phyloP scores from a whole-genome alignment of 306 rosid species.

The Nissolia schottii region DNA sequence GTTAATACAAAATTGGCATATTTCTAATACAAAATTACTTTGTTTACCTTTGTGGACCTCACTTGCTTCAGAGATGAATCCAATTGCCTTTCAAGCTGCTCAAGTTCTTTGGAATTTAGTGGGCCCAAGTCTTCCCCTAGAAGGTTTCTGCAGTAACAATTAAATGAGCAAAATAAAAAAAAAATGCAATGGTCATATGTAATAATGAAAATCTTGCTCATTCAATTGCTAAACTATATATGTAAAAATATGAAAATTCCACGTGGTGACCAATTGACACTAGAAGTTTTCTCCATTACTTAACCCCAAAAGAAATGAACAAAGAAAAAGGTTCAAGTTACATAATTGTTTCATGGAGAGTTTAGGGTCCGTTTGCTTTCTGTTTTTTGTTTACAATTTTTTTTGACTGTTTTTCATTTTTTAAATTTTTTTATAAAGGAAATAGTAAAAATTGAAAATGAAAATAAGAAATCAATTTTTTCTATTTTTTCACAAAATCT shows the following conservation, averaged over 20 bases:
- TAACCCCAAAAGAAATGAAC: not conserved
- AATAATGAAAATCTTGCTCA: not conserved
- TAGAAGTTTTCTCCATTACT: not conserved
- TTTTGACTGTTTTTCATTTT: too few species aligned
- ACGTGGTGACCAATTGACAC: not conserved
- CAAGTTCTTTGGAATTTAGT: constrained; percentile 77
- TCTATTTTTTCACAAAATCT: too few species aligned
- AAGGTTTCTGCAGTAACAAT: constrained; percentile 57
- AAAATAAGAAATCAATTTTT: too few species aligned
- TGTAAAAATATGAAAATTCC: not conserved
- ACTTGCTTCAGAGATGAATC: constrained; percentile 88
- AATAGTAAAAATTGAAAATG: too few species aligned
- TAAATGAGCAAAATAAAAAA: too few species aligned
- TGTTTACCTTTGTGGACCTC: constrained; percentile 79
- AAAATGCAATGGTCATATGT: not conserved
- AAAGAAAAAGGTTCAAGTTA: not conserved
- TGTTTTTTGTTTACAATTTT: too few species aligned
- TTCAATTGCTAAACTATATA: not conserved
- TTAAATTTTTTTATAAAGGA: too few species aligned
- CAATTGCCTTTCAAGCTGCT: constrained; percentile 92
- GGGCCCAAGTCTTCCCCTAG: constrained; percentile 94
- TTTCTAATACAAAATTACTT: not conserved
- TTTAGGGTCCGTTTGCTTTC: too few species aligned
- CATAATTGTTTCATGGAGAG: not conserved
- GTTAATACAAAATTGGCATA: not conserved